Base-by-base conservation (phyloP, 164 flowering plant species). In the Taxillus chinensis region DNA sequence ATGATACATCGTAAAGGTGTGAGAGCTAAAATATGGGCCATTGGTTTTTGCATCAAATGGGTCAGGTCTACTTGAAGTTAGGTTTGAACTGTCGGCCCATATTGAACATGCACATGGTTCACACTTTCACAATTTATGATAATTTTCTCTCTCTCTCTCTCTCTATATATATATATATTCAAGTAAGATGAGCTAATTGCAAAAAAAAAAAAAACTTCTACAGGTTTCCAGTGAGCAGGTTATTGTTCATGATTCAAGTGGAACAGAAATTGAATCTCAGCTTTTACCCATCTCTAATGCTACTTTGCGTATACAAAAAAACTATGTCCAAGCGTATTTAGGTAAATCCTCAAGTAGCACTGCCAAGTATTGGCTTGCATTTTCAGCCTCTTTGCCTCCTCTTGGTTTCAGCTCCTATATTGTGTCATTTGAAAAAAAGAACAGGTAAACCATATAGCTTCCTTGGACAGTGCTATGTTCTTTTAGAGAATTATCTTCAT, bases 241-340 rank as follows among this genome's bases (percentile, higher is more conserved):
- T 51, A 51, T 51, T 51, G 27, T 51, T 15, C 54, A 51, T 5
- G 54, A 51, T n/a, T 51, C 54, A n/a, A 15, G 27, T n/a, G 54
- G 54, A 15, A 51, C 27, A 51, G 27, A 51, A 51, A 15, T 51
- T 51, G 27, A 51, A 51, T 51, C 54, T 51, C 54, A 51, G 54
- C 6, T 51, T n/a, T 27, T 51, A 3, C 54, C 57, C 6, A 0
- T 54, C 3, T 54, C 39, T 8, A 54, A 54, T 54, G 57, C 39
- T 27, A 54, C 12, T 54, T 14, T 51, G 10, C n/a, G 12, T 39
- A 5, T 27, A 15, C 17, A 39, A 54, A 54, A 54, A 17, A 17
- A 54, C 39, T 17, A 17, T 27, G 54, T 51, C 27, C 4, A 51
- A 14, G 54, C 54, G 4, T 51, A 51, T 51, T 51, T 51, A 51